phyloP scores from a whole-genome alignment of 306 rosid genomes.

The Luffa aegyptiaca region DNA sequence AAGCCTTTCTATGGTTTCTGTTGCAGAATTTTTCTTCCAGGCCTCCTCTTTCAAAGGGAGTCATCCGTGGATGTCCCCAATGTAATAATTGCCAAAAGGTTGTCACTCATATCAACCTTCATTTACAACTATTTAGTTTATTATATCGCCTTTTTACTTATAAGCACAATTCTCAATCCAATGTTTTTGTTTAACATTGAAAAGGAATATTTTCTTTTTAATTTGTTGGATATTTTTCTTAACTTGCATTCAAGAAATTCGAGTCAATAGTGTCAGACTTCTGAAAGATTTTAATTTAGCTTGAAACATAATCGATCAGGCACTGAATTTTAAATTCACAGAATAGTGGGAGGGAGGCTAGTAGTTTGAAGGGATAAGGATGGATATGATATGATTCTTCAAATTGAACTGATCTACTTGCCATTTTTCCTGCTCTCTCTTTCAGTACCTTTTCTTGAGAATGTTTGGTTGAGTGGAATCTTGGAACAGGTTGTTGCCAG shows the following conservation, averaged over 20 bases:
- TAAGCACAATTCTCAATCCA: not conserved
- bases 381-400: not conserved
- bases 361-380: constrained; percentile 9
- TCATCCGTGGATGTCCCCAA: constrained; percentile 83
- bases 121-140: not conserved
- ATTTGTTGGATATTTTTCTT: not conserved
- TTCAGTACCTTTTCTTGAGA: not conserved
- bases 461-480: constrained; percentile 25
- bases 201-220: not conserved
- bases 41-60: constrained; percentile 64
- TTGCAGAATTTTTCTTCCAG: constrained; percentile 59
- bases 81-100: constrained; percentile 91
- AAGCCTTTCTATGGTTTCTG: constrained; percentile 22
- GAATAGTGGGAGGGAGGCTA: not conserved
- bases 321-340: not conserved
- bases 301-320: not conserved
- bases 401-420: not conserved
- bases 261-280: not conserved
- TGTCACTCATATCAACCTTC: not conserved
- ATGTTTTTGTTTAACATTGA: not conserved
- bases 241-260: not conserved
- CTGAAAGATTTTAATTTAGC: not conserved
- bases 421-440: not conserved
- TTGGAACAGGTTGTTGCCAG: constrained; percentile 69
- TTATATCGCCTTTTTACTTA: not conserved